Base-by-base conservation (phyloP, 2,329 filamentous ascomycete species). In the Fusarium avenaceum region DNA sequence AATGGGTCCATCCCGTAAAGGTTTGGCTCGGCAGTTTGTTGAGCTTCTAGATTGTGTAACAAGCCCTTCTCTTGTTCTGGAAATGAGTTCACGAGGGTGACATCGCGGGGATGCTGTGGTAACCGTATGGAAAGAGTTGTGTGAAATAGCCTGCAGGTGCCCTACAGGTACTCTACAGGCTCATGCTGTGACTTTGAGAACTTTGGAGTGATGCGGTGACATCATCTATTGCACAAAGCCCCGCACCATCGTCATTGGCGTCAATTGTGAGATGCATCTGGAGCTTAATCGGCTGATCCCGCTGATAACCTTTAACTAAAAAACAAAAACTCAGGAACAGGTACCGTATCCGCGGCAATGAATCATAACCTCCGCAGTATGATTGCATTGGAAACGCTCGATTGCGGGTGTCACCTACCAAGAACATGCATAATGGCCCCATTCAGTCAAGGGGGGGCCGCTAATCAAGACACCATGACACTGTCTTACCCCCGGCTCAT, bases 1-100 rank as follows among this genome's bases (percentile, higher is more conserved):
- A 47, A 40, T 35, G 52, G 45, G n/a, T 19, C n/a, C 20, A 6
- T 28, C 46, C 43, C 10, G 20, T 40, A 57, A 17, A 33, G 57
- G 40, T 32, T 61, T 32, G 59, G 48, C 57, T 40, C 38, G 58
- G 57, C 26, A 57, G n/a, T 57, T 33, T 63, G 49, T 48, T 63
- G 49, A 63, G 45, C 8, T 42, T 24, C 11, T 44, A 35, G 26
- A 6, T 24, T 26, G 28, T 62, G 14, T 47, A 19, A 19, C 7
- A 19, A 40, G 28, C 52, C 24, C 6, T 17, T 40, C 30, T 13
- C 9, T 52, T 52, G 10, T 28, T 47, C 40, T 62, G 14, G 47
- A 62, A 55, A 43, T 14, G 22, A 14, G 19, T 11, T 4, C 11
- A 42, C 17, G 30, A 35, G 28, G 5, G 19, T 46, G 13, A 35